These are phyloP conservation scores for Russula brevipes DNA, from an alignment of 768 basidiomycete genomes.

Conservation along the genomic window DNA sequence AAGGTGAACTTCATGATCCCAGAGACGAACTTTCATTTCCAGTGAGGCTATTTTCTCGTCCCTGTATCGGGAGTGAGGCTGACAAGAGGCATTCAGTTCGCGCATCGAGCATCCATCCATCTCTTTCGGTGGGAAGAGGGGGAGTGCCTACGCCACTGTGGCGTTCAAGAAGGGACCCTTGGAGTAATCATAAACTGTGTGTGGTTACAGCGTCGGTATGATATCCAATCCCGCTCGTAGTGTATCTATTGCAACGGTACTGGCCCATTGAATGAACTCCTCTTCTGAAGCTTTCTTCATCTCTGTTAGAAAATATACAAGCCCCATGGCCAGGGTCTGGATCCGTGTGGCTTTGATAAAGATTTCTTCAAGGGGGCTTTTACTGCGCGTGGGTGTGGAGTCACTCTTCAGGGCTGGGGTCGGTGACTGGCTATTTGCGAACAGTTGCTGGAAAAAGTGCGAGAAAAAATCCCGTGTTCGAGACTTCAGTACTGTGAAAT, in stretches of 20 bases:
- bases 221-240: constrained; percentile 59
- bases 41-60: constrained; percentile 43
- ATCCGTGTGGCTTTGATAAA: constrained; percentile 70
- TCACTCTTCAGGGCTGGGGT: constrained; percentile 54
- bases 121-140: constrained; percentile 73
- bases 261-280: constrained; percentile 59
- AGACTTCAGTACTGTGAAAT: constrained; percentile 71
- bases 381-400: constrained; percentile 45
- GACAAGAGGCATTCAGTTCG: constrained; percentile 44
- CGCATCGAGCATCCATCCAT: constrained; percentile 66
- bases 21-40: constrained; percentile 51
- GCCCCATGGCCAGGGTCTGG: constrained; percentile 64
- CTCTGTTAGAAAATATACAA: constrained; percentile 61
- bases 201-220: constrained; percentile 34
- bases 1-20: constrained; percentile 45
- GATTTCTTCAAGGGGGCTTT: constrained; percentile 64
- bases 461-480: constrained; percentile 61
- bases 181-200: background rate
- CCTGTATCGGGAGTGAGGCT: background rate
- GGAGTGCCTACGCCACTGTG: constrained; percentile 63
- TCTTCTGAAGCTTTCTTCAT: constrained; percentile 35
- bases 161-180: constrained; percentile 51
- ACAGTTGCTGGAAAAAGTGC: constrained; percentile 61
- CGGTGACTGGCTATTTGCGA: constrained; percentile 68
- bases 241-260: constrained; percentile 61